phyloP scores from a whole-genome alignment of 768 basidiomycete genomes.

The Floccularia luteovirens region DNA sequence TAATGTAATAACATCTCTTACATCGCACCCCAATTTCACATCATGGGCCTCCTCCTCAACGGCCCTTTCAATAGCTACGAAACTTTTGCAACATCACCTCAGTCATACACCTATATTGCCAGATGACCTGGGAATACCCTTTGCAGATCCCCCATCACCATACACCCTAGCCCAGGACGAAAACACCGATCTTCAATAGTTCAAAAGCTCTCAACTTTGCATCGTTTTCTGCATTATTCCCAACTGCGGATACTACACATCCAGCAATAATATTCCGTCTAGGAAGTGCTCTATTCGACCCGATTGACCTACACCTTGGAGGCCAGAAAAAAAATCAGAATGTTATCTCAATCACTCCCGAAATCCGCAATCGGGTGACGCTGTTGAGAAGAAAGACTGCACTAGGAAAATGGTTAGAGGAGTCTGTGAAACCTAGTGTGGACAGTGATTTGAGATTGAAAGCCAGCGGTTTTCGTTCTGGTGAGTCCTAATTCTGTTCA shows the following conservation, averaged over 20 bases:
- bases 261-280: slow-evolving; percentile 85
- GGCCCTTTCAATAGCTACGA: slow-evolving; percentile 21
- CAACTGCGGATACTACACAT: slow-evolving; percentile 59
- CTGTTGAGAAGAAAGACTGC: slow-evolving; percentile 70
- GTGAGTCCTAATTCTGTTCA: slow-evolving; percentile 7
- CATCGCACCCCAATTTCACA: slow-evolving; percentile 8
- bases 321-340: slow-evolving; percentile 14
- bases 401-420: slow-evolving; percentile 80
- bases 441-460: slow-evolving; percentile 54
- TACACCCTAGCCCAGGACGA: slow-evolving; percentile 14
- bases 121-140: slow-evolving; percentile 66
- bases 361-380: slow-evolving; percentile 53
- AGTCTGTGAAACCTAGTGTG: slow-evolving; percentile 59
- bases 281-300: slow-evolving; percentile 84
- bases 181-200: slow-evolving; percentile 15
- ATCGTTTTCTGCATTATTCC: slow-evolving; percentile 69
- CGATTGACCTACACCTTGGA: slow-evolving; percentile 57
- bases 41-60: slow-evolving; percentile 8
- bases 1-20: slow-evolving; percentile 24
- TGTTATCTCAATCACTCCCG: slow-evolving; percentile 37
- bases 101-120: slow-evolving; percentile 61
- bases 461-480: slow-evolving; percentile 17
- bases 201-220: slow-evolving; percentile 58
- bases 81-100: slow-evolving; percentile 71
- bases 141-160: slow-evolving; percentile 43